A percentile compares a stretch with the other conserved stretches of the same genome.
These are phyloP conservation scores for Jaapia argillacea DNA, from an alignment of 768 basidiomycete genomes.

Conservation along the genomic window DNA sequence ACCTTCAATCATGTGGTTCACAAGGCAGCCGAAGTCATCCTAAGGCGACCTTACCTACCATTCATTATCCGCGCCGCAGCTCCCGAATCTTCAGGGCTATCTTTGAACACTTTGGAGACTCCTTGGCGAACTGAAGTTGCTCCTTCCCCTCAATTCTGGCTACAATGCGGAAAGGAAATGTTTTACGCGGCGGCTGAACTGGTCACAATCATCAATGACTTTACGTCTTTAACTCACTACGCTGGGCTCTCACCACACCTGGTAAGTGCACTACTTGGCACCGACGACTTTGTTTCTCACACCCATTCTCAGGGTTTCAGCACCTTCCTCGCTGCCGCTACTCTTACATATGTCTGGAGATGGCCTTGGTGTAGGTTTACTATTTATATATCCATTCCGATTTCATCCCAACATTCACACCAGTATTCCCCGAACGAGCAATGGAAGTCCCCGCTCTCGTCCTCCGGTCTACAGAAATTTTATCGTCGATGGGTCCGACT, in stretches of 20 bases:
- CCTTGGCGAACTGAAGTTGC: not conserved
- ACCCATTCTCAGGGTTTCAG: not conserved
- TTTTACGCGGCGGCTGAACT: not conserved
- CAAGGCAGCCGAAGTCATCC: not conserved
- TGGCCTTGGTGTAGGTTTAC: not conserved
- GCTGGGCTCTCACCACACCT: not conserved
- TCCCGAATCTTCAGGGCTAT: not conserved
- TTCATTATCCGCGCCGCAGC: not conserved
- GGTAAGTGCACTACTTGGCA: not conserved
- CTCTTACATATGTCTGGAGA: not conserved
- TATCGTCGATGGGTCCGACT: not conserved
- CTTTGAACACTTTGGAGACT: not conserved
- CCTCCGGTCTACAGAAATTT: not conserved
- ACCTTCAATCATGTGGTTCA: not conserved
- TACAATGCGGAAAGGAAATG: not conserved
- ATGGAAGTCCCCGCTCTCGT: not conserved
- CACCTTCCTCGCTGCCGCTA: not conserved
- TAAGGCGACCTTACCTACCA: not conserved
- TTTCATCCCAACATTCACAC: not conserved
- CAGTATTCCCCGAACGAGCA: not conserved
- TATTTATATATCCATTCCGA: not conserved
- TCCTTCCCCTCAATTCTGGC: not conserved
- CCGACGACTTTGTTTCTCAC: not conserved
- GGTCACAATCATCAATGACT: not conserved
- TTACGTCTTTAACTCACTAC: not conserved